phyloP scores from a whole-genome alignment of 108 stramenopile genomes.

The Nannochloropsis granulata region DNA sequence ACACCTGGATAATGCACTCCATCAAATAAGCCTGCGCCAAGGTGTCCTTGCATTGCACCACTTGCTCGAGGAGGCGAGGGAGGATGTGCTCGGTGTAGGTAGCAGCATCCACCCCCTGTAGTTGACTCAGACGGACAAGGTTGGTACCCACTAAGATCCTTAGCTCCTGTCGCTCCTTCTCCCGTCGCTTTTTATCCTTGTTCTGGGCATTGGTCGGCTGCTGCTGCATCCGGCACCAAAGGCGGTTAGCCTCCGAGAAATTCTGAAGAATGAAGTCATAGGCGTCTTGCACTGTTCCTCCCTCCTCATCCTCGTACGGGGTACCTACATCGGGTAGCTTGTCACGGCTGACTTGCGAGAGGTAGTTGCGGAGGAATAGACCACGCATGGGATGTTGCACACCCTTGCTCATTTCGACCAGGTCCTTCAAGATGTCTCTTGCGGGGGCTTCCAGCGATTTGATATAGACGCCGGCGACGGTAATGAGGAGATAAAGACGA shows the following conservation, averaged over 20 bases:
- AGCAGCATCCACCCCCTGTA: constrained; percentile 65
- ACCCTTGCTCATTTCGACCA: constrained; percentile 86
- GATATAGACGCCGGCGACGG: constrained; percentile 83
- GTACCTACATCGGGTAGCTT: constrained; percentile 71
- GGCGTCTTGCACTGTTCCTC: constrained; percentile 58
- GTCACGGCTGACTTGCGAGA: constrained; percentile 65
- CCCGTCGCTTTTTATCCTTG: constrained; percentile 67
- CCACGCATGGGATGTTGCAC: constrained; percentile 97
- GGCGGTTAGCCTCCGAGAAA: constrained; percentile 88
- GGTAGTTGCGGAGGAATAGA: constrained; percentile 90
- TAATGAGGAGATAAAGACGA: constrained; percentile 90
- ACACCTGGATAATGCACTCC: constrained; percentile 95
- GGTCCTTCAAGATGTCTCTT: constrained; percentile 75
- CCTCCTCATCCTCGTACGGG: constrained; percentile 37
- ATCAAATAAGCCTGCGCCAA: constrained; percentile 93
- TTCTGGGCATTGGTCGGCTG: constrained; percentile 30
- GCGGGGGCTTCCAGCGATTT: constrained; percentile 51
- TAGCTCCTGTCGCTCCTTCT: constrained; percentile 89
- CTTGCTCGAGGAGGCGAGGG: constrained; percentile 65
- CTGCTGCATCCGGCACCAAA: constrained; percentile 97
- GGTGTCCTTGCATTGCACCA: constrained; percentile 76
- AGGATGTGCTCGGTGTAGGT: constrained; percentile 65
- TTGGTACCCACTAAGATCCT: constrained; percentile 90
- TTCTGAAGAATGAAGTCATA: constrained; percentile 82
- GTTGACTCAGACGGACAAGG: constrained; percentile 73